Conservation (phyloP, 1,284 basidiomycete genomes). For the Tetrapyrgos nigripes region DNA sequence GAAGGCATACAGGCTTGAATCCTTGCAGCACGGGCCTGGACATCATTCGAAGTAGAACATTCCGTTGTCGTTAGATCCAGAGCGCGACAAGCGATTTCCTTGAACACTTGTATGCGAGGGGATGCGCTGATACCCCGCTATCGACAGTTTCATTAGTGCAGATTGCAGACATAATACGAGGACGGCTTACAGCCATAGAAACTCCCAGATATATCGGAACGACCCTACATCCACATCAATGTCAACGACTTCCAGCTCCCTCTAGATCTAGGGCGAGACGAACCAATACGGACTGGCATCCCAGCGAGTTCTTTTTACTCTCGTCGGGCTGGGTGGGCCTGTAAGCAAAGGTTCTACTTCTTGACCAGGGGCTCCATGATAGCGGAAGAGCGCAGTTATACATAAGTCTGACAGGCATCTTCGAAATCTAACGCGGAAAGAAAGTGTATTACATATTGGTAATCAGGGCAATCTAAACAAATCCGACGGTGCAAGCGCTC, state of each 20-base stretch:
- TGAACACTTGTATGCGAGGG: conserved; percentile 53
- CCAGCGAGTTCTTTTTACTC: neutral
- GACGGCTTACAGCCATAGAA: conserved; percentile 49
- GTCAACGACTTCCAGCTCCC: neutral
- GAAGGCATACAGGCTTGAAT: conserved; percentile 48
- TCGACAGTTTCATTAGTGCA: conserved; percentile 4
- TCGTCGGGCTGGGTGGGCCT: neutral
- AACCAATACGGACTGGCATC: conserved; percentile 40
- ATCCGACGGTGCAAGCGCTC: no score
- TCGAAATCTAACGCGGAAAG: no score
- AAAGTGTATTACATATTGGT: no score
- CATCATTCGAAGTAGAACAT: conserved; percentile 33
- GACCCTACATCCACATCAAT: conserved; percentile 36
- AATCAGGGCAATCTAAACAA: no score
- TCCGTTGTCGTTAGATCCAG: conserved; percentile 24
- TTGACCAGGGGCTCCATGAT: conserved; percentile 1
- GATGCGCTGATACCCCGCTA: conserved; percentile 56
- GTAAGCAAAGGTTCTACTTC: conserved; percentile 14
- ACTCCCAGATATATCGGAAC: conserved; percentile 49
- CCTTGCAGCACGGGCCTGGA: conserved; percentile 48
- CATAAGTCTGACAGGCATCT: no score
- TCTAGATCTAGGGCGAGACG: conserved; percentile 10
- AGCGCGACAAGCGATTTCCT: conserved; percentile 48
- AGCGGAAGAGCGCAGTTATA: neutral
- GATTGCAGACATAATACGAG: neutral